Evolutionary conservation across 1,139 yeast species (phyloP), one percentile per base, ranked within the genome.

Genomic region (Suzukiozyma palmioleophila): DNA sequence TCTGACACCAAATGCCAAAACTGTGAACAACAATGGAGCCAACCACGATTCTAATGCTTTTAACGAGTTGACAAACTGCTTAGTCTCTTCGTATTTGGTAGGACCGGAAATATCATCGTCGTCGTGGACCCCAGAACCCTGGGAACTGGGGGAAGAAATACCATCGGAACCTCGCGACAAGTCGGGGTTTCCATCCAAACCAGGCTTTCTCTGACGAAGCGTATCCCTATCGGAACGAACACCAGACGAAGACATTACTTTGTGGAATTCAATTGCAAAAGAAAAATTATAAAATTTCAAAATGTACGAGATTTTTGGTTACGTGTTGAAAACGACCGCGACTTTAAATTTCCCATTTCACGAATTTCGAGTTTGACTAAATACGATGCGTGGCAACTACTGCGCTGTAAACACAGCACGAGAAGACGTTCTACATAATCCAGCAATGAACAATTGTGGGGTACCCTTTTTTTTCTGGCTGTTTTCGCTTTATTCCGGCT

Each of bases 1-100:
- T 56, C 82, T 64, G 36, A 75, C 77, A 40, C 62, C 69, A 46
- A 76, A 74, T 15, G 79, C 66, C 33, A 73, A 56, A 2, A 60
- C 46, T 7, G 82, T 77, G 56, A 77, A 73, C 28, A 72, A 48
- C 8, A 76, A 44, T 24, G 81, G 81, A 12, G 69, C 73, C 39
- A 67, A 53, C 48, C 66, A 60, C 22, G 60, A 43, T 48, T 69
- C 75, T 37, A 66, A 53, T 37, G 54, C 52, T 31, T 48, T 43
- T 37, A 66, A 57, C 3, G 72, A 63, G 22, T 56, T 57, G 36
- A 52, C 51, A 32, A 61, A 62, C 40, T 66, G 67, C 44, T 59
- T 52, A 25, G 60, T 46, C 36, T 65, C 66, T 32, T 62, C 57
- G 39, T 54, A 58, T 43, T 56, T 52, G 16, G 59, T 55, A 43